These are phyloP conservation scores for Penicillium sumatraense DNA, from an alignment of 2,329 filamentous ascomycete genomes.

Conservation along the genomic window DNA sequence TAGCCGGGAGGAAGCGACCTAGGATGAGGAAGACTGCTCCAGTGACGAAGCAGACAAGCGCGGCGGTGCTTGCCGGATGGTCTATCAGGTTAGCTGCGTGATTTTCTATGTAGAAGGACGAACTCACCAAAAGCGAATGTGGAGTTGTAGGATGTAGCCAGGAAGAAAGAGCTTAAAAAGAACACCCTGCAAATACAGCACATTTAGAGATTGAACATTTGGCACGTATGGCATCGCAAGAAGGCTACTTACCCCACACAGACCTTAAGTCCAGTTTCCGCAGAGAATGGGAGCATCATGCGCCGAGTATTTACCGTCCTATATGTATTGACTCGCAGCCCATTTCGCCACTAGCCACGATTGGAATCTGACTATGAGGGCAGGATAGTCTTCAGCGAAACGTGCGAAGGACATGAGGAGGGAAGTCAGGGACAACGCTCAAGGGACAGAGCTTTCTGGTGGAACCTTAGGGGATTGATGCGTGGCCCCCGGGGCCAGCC, in stretches of 20 bases:
- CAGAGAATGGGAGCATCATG: conserved; percentile 34
- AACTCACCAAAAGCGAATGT: conserved; percentile 47
- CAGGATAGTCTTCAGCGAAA: conserved; percentile 6
- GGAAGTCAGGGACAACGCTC: conserved; percentile 4
- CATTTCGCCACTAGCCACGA: conserved; percentile 16
- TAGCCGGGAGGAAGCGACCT: conserved; percentile 37
- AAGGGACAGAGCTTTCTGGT: conserved; percentile 10
- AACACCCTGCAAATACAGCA: conserved; percentile 29
- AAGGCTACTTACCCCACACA: conserved; percentile 35
- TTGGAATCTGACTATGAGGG: conserved; percentile 4
- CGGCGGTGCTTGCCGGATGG: conserved; percentile 50
- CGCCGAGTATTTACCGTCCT: conserved; percentile 17
- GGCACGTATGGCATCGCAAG: conserved; percentile 3
- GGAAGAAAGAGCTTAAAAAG: conserved; percentile 40
- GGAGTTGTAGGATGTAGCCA: conserved; percentile 40
- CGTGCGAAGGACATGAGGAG: conserved; percentile 6
- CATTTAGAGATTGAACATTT: not conserved
- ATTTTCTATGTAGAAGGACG: not conserved
- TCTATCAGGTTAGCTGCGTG: conserved; percentile 38
- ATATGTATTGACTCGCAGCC: conserved; percentile 1
- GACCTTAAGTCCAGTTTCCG: conserved; percentile 37
- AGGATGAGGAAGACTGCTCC: conserved; percentile 44
- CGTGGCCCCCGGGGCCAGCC: conserved; percentile 10
- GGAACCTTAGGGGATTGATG: conserved; percentile 27
- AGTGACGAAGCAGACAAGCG: conserved; percentile 47